Percentiles rank a stretch among this genome's conserved stretches.
Evolutionary conservation across 495 filamentous ascomycete genomes (phyloP).

Genomic region (Penicillium crystallinum): DNA sequence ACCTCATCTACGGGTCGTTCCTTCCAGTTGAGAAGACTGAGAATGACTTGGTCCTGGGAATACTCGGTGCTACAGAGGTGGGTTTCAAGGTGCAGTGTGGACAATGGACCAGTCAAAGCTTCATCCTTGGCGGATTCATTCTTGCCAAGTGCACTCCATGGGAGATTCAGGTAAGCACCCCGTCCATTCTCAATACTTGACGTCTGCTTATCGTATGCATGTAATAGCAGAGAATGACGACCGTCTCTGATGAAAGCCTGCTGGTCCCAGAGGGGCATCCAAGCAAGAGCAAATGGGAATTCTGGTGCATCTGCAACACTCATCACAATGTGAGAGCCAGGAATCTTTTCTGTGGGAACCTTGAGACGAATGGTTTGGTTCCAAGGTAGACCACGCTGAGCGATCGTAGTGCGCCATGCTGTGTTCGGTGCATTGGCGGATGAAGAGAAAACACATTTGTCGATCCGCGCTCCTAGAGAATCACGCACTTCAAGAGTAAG

Average conservation of each 20-base stretch:
- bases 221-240: slow-evolving; percentile 71
- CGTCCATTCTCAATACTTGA: slow-evolving; percentile 53
- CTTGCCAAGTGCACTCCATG: slow-evolving; percentile 66
- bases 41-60: slow-evolving; percentile 84
- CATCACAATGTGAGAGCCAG: slow-evolving; percentile 81
- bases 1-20: slow-evolving; percentile 65
- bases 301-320: slow-evolving; percentile 77
- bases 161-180: slow-evolving; percentile 79
- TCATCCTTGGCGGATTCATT: slow-evolving; percentile 66
- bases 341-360: slow-evolving; percentile 74
- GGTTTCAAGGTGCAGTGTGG: slow-evolving; percentile 72
- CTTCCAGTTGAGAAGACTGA: slow-evolving; percentile 82
- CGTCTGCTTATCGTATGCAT: slow-evolving; percentile 87
- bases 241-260: slow-evolving; percentile 90
- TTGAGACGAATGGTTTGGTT: slow-evolving; percentile 80
- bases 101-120: slow-evolving; percentile 65
- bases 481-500: slow-evolving; percentile 84
- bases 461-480: slow-evolving; percentile 70
- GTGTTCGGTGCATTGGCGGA: slow-evolving; percentile 70
- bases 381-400: slow-evolving; percentile 75
- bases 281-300: slow-evolving; percentile 82
- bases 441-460: slow-evolving; percentile 79
- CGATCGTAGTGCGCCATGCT: slow-evolving; percentile 81
- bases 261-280: slow-evolving; percentile 91
- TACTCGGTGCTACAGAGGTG: slow-evolving; percentile 94